phyloP scores from a whole-genome alignment of 768 basidiomycete species.

The Crassisporium funariophilum region DNA sequence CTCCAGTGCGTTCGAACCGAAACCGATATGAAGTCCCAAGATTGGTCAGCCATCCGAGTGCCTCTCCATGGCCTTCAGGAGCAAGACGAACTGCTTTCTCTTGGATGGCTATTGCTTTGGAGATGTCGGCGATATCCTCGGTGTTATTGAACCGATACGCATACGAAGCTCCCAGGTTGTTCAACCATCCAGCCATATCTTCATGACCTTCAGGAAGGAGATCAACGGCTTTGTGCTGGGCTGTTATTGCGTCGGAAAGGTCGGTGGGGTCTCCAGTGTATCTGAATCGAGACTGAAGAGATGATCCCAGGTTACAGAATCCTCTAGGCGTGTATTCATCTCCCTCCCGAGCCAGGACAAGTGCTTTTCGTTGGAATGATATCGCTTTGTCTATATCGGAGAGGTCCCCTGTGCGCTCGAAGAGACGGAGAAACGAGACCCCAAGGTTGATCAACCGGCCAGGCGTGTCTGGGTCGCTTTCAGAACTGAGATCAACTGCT shows the following conservation, averaged over 20 bases:
- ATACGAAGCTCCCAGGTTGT: constrained; percentile 6
- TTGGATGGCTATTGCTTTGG: constrained; percentile 7
- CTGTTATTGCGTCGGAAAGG: constrained; percentile 13
- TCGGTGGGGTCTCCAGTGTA: constrained; percentile 11
- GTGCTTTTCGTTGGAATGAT: not conserved
- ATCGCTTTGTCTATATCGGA: constrained; percentile 2
- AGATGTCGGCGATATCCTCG: not conserved
- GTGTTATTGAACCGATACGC: not conserved
- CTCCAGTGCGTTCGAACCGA: constrained; percentile 3
- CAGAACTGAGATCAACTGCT: constrained; percentile 1
- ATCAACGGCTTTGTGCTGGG: constrained; percentile 9
- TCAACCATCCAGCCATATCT: not conserved
- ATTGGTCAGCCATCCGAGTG: not conserved
- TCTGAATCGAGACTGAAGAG: constrained; percentile 6
- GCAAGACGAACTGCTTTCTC: not conserved
- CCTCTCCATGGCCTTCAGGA: not conserved
- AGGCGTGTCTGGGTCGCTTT: not conserved
- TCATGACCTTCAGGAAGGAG: constrained; percentile 6
- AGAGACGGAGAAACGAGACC: not conserved
- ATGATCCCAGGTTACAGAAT: not conserved
- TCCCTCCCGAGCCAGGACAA: not conserved
- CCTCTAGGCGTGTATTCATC: not conserved
- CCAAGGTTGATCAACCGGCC: not conserved
- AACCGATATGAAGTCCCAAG: not conserved
- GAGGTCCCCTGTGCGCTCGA: constrained; percentile 2